phyloP scores from a whole-genome alignment of 345 rosid species.

The Boechera divaricarpa region DNA sequence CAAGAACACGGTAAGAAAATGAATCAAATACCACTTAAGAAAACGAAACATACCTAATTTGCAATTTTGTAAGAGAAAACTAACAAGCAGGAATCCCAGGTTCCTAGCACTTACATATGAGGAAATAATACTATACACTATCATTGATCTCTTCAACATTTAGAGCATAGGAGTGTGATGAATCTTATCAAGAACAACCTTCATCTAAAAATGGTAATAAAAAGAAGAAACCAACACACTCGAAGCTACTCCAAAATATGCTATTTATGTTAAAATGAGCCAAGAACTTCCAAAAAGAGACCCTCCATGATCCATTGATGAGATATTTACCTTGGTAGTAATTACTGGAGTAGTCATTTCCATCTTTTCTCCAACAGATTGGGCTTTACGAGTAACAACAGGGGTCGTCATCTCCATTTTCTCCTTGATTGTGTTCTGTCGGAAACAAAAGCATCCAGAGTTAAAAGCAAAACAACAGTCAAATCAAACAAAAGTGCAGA shows the following conservation, averaged over 20 bases:
- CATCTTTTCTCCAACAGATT: slow-evolving; percentile 77
- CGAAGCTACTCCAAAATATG: background rate
- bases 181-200: no score
- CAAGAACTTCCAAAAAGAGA: background rate
- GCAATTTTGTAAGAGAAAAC: background rate
- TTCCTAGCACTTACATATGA: background rate
- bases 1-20: slow-evolving; percentile 5
- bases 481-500: slow-evolving; percentile 22
- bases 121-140: background rate
- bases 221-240: background rate
- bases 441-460: slow-evolving; percentile 14
- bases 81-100: background rate
- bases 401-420: slow-evolving; percentile 96
- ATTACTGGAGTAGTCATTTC: slow-evolving; percentile 94
- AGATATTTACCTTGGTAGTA: slow-evolving; percentile 64
- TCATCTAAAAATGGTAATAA: background rate
- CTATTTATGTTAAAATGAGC: background rate
- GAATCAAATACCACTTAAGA: background rate
- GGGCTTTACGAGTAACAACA: slow-evolving; percentile 67
- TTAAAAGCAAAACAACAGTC: slow-evolving; percentile 18
- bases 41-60: background rate
- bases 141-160: background rate
- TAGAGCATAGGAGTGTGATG: slow-evolving; percentile 7
- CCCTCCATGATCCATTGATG: background rate
- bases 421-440: slow-evolving; percentile 66